Evolutionary conservation across 768 basidiomycete genomes (phyloP), one percentile per base, ranked within the genome.

Genomic region (Psilocybe azurescens): DNA sequence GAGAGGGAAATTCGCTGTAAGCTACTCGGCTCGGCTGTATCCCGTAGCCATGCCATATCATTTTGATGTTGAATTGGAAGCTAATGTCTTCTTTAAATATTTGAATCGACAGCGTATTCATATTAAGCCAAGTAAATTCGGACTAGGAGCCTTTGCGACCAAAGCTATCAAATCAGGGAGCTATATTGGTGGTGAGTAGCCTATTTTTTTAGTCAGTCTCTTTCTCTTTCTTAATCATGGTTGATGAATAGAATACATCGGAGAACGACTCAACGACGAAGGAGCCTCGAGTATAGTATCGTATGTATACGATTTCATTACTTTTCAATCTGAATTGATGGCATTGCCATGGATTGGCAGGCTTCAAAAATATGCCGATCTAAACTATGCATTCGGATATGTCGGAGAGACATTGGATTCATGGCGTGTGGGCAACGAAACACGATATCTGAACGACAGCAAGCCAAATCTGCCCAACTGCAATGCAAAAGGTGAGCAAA

Each of bases 111-210:
- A 84, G 83, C 57, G 61, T 20, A 48, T 81, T 24, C 67, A 71
- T 32, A 73, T 86, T 30, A 77, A 69, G 56, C 48, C 49, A 49
- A 78, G 78, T 9, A 24, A 50, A 3, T 70, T 66, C 67, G 86
- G 86, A 1, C 68, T 82, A 32, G 86, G 86, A 28, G 79, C 83
- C 3, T 85, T 81, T 71, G 76, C 83, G 8, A 36, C n/a, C 3
- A n/a, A 32, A 0, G 4, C 51, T 14, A 62, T 75, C 9, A 46
- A 38, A 33, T 29, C 52, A 48, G 63, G 38, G 11, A 62, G 53
- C 7, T 58, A 65, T 13, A 60, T 77, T 14, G 74, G 74, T 62
- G 75, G 75, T 70, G 36, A 49, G 68, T 39, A 36, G 24, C 2
- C 13, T 33, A 20, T 29, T 44, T 39, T 39, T 2, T 24, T 24